Evolutionary conservation across 805 yeast genomes (phyloP).

Genomic region (Suhomyces canberraensis): DNA sequence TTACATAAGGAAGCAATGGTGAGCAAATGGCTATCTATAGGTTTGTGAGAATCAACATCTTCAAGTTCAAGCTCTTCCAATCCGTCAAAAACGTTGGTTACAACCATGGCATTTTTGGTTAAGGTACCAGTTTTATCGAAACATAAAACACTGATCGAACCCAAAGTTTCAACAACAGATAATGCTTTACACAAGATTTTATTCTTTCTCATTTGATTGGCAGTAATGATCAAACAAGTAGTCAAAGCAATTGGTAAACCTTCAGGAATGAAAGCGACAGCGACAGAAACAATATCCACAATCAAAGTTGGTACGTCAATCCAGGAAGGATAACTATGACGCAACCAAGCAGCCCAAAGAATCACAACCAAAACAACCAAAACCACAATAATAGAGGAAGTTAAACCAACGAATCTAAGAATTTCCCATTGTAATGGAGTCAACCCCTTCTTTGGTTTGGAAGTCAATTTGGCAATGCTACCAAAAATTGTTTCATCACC

Average conservation of each 20-base stretch:
- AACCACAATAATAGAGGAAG: conserved; percentile 18
- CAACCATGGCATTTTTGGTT: conserved; percentile 49
- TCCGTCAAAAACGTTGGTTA: conserved; percentile 24
- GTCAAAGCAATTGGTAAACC: conserved; percentile 52
- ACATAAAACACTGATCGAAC: conserved; percentile 48
- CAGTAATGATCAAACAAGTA: conserved; percentile 47
- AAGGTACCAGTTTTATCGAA: conserved; percentile 46
- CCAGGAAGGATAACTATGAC: conserved; percentile 37
- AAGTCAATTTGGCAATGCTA: conserved; percentile 40
- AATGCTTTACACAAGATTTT: conserved; percentile 46
- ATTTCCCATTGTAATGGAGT: conserved; percentile 44
- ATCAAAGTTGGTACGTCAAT: conserved; percentile 39
- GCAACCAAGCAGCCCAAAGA: conserved; percentile 45
- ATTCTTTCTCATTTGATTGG: conserved; percentile 42
- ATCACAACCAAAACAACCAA: conserved; percentile 30
- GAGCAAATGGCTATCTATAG: conserved; percentile 2
- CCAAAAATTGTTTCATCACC: conserved; percentile 48
- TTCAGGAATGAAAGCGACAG: conserved; percentile 51
- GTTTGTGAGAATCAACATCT: conserved; percentile 5
- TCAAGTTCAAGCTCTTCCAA: conserved; percentile 8
- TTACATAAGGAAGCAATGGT: conserved; percentile 35
- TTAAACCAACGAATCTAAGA: conserved; percentile 30
- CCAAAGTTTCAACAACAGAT: conserved; percentile 54
- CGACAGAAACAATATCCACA: conserved; percentile 43
- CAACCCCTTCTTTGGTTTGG: conserved; percentile 35